These are phyloP conservation scores for Cordyceps farinosa DNA, from an alignment of 2,329 filamentous ascomycete genomes.

Conservation along the genomic window DNA sequence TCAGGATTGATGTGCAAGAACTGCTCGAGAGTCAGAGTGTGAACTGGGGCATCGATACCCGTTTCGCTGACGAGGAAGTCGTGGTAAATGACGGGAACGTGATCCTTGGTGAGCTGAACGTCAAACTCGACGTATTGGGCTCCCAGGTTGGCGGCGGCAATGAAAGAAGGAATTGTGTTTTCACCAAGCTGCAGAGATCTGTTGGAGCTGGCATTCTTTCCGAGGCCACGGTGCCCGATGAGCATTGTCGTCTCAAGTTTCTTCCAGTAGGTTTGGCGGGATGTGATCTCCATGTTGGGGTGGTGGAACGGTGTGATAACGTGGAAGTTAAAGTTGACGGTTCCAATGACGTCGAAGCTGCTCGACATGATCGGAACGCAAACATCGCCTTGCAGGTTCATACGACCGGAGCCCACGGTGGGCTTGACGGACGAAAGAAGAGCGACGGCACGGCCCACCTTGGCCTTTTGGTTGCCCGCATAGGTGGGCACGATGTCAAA, in stretches of 20 bases:
- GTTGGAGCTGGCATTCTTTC: slow-evolving; percentile 82
- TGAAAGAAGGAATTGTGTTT: slow-evolving; percentile 94
- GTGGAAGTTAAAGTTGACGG: slow-evolving; percentile 94
- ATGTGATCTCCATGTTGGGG: slow-evolving; percentile 87
- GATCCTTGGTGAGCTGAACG: slow-evolving; percentile 97
- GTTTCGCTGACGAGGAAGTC: slow-evolving; percentile 98
- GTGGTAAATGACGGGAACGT: slow-evolving; percentile 96
- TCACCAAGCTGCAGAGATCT: slow-evolving; percentile 91
- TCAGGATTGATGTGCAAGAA: slow-evolving; percentile 81
- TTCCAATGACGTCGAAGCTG: slow-evolving; percentile 84
- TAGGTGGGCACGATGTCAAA: slow-evolving; percentile 97
- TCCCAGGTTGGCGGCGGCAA: slow-evolving; percentile 89
- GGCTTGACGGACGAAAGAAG: slow-evolving; percentile 83
- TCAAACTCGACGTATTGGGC: slow-evolving; percentile 75
- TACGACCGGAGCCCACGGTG: slow-evolving; percentile 77
- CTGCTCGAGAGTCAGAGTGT: slow-evolving; percentile 91
- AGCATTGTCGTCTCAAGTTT: slow-evolving; percentile 85
- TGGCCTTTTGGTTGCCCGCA: slow-evolving; percentile 80
- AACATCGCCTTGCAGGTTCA: slow-evolving; percentile 86
- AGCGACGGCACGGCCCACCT: slow-evolving; percentile 86
- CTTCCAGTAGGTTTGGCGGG: slow-evolving; percentile 94
- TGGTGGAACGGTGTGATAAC: slow-evolving; percentile 93
- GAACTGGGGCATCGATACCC: slow-evolving; percentile 92
- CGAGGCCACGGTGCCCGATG: slow-evolving; percentile 69
- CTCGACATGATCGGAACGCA: slow-evolving; percentile 86